phyloP scores from a whole-genome alignment of 805 yeast species.

The Starmerella sp. region DNA sequence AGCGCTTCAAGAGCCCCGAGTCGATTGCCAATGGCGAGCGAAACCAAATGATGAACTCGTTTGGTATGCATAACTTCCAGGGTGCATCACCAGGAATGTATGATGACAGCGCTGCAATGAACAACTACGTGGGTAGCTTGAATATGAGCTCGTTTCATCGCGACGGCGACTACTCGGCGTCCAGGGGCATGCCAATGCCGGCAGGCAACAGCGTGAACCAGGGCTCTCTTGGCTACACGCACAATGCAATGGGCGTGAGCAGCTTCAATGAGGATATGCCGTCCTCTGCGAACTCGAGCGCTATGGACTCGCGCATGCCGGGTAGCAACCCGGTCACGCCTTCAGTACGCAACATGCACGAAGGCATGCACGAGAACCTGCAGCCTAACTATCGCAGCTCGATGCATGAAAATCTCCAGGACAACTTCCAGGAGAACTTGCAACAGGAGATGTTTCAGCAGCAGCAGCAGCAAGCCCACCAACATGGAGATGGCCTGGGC shows the following conservation, averaged over 20 bases:
- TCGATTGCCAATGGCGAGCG: background rate
- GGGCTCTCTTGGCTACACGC: background rate
- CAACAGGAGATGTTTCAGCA: constrained; percentile 14
- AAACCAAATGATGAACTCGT: background rate
- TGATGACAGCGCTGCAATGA: background rate
- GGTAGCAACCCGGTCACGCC: background rate
- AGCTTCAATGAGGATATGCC: background rate
- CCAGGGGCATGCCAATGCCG: background rate
- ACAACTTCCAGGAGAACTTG: constrained; percentile 11
- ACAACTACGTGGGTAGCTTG: background rate
- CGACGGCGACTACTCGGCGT: background rate
- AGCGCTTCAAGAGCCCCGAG: constrained; percentile 1
- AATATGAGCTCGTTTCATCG: background rate
- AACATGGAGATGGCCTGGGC: constrained; percentile 4
- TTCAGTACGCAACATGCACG: background rate
- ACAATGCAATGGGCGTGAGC: background rate
- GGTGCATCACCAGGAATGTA: background rate
- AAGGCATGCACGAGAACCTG: background rate
- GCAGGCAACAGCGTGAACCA: background rate
- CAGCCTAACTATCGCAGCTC: background rate
- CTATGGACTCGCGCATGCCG: background rate
- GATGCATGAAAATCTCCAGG: background rate
- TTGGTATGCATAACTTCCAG: background rate
- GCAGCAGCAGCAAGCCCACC: constrained; percentile 4
- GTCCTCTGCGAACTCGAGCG: background rate